Conservation (phyloP, 2,329 filamentous ascomycete species). For the Trichoderma afroharzianum region DNA sequence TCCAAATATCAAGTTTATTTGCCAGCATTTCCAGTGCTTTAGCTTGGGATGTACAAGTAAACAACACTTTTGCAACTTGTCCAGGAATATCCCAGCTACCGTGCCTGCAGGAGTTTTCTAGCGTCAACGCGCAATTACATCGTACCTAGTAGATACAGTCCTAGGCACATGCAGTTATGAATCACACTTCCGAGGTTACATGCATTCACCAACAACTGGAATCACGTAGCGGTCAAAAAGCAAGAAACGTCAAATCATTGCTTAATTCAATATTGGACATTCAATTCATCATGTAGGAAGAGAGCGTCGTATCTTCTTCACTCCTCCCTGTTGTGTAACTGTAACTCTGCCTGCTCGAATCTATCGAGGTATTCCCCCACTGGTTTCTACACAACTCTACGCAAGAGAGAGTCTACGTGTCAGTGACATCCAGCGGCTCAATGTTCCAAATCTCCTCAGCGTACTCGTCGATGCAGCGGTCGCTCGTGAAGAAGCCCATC, state of each 20-base stretch:
- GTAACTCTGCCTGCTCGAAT: not conserved
- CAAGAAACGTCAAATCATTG: no score
- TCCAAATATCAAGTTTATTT: not conserved
- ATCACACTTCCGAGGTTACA: not conserved
- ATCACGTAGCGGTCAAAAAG: not conserved
- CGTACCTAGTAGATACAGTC: no score
- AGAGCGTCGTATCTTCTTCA: not conserved
- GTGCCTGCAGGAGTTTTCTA: not conserved
- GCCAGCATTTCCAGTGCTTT: not conserved
- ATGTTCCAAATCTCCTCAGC: slow-evolving; percentile 97
- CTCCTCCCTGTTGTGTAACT: not conserved
- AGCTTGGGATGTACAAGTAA: not conserved
- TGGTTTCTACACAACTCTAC: not conserved
- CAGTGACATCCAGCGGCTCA: slow-evolving; percentile 64
- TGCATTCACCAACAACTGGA: not conserved
- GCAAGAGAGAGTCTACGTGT: slow-evolving; percentile 23
- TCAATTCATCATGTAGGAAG: slow-evolving; percentile 13
- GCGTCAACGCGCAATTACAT: not conserved
- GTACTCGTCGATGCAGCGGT: slow-evolving; percentile 95
- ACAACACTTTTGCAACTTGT: not conserved
- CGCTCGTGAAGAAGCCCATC: slow-evolving; percentile 97
- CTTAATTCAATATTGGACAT: not conserved
- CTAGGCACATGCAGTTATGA: no score
- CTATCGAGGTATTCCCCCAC: not conserved
- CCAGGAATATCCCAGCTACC: not conserved